A percentile compares a stretch with the other conserved stretches of the same genome.
Conservation (phyloP, 1,139 yeast genomes). For the Yamadazyma diddensiae region DNA sequence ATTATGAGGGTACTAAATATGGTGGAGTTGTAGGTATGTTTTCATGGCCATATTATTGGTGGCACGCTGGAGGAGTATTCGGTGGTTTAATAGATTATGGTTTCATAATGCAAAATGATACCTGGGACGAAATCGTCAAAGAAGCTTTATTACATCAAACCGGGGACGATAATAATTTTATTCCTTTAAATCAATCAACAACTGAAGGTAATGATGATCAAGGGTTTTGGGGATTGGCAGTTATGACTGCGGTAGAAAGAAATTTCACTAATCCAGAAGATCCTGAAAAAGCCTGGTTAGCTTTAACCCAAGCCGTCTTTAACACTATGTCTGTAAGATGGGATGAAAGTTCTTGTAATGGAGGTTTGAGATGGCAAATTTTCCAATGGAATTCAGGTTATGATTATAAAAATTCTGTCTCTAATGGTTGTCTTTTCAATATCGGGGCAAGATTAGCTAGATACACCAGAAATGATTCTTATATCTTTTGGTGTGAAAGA, state of each 20-base stretch:
- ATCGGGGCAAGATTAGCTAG: constrained; percentile 85
- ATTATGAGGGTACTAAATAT: constrained; percentile 58
- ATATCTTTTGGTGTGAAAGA: constrained; percentile 75
- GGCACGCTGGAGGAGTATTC: constrained; percentile 92
- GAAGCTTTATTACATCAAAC: constrained; percentile 61
- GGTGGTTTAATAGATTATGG: constrained; percentile 72
- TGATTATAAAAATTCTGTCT: constrained; percentile 85
- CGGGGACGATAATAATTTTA: constrained; percentile 65
- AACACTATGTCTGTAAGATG: constrained; percentile 88
- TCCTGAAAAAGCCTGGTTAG: constrained; percentile 53
- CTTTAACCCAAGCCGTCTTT: constrained; percentile 76
- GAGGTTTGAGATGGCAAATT: constrained; percentile 96
- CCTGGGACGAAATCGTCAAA: constrained; percentile 54
- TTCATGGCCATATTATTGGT: constrained; percentile 80
- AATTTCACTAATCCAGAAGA: constrained; percentile 65
- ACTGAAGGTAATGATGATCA: constrained; percentile 93
- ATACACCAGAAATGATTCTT: constrained; percentile 70
- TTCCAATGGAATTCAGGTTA: constrained; percentile 94
- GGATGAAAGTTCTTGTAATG: constrained; percentile 72
- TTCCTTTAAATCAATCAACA: constrained; percentile 72
- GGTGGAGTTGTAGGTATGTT: constrained; percentile 85
- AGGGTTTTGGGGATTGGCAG: constrained; percentile 87
- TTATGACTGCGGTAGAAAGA: constrained; percentile 78
- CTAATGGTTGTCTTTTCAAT: constrained; percentile 88
- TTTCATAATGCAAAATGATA: constrained; percentile 58